These are phyloP conservation scores for Geotrichum fermentans DNA, from an alignment of 1,139 yeast genomes.

Conservation along the genomic window DNA sequence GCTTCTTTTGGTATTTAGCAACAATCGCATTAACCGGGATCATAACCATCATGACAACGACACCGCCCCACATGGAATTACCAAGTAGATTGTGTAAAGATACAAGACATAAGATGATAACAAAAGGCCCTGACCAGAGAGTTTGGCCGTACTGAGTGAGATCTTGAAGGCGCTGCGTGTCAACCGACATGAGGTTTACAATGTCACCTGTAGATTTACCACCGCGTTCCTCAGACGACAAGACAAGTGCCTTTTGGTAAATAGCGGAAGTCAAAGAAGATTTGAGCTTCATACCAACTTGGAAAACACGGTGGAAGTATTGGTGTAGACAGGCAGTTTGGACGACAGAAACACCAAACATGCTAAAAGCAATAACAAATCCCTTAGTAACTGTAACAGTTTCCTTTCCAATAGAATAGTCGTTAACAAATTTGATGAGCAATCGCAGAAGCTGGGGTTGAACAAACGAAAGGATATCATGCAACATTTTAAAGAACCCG, in stretches of 20 bases:
- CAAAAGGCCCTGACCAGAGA: conserved; percentile 56
- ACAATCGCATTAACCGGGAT: conserved; percentile 55
- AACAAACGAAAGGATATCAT: conserved; percentile 75
- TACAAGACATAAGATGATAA: conserved; percentile 49
- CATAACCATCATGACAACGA: conserved; percentile 49
- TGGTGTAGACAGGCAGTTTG: conserved; percentile 90
- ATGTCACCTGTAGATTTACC: conserved; percentile 79
- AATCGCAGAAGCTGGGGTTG: conserved; percentile 83
- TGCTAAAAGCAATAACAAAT: conserved; percentile 70
- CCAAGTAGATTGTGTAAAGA: conserved; percentile 60
- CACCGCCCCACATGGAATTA: conserved; percentile 56
- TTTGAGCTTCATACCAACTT: conserved; percentile 84
- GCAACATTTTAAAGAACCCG: conserved; percentile 69
- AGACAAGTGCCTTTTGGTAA: conserved; percentile 70
- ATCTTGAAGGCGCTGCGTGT: conserved; percentile 59
- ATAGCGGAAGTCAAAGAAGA: conserved; percentile 70
- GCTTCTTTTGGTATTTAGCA: conserved; percentile 45
- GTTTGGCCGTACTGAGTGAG: conserved; percentile 48
- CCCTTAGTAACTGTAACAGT: conserved; percentile 61
- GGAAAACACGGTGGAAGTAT: conserved; percentile 84
- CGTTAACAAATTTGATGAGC: conserved; percentile 77
- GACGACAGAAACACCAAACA: conserved; percentile 76
- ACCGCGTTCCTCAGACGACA: conserved; percentile 80
- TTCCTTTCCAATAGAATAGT: conserved; percentile 45
- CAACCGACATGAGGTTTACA: conserved; percentile 62